phyloP scores from a whole-genome alignment of 768 basidiomycete species.

The Leccinum truebloodii region DNA sequence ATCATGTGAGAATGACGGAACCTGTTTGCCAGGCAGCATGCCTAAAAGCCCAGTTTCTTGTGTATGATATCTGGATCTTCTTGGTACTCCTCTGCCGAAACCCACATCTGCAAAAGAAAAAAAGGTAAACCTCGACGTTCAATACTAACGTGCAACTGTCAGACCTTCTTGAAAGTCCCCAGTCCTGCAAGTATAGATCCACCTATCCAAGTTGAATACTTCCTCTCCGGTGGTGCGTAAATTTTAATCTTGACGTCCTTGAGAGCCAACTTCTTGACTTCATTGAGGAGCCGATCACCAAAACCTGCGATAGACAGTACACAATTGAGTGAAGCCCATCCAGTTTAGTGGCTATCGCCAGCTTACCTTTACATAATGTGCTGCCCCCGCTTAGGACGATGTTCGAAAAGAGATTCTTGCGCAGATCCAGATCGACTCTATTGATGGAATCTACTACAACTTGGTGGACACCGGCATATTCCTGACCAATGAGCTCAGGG shows the following conservation, averaged over 20 bases:
- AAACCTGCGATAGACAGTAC: conserved; percentile 57
- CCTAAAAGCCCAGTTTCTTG: conserved; percentile 85
- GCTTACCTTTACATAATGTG: conserved; percentile 87
- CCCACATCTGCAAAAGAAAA: conserved; percentile 82
- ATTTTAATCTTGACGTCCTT: conserved; percentile 99
- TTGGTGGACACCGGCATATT: conserved; percentile 97
- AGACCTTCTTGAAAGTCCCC: conserved; percentile 96
- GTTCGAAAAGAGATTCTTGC: conserved; percentile 94
- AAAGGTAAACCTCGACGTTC: conserved; percentile 9
- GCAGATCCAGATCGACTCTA: conserved; percentile 92
- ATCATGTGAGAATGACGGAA: conserved; percentile 12
- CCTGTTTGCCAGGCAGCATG: conserved; percentile 16
- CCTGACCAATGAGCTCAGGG: conserved; percentile 93
- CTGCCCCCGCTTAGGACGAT: conserved; percentile 97
- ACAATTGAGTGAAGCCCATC: conserved; percentile 20
- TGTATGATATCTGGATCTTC: conserved; percentile 99
- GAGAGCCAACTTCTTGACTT: conserved; percentile 93
- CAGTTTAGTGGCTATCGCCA: conserved; percentile 3
- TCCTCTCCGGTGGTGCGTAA: conserved; percentile 98
- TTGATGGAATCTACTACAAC: conserved; percentile 98
- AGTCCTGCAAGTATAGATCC: conserved; percentile 95
- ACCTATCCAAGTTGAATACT: conserved; percentile 97
- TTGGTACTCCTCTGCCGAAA: conserved; percentile 98
- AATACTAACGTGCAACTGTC: conserved; percentile 2
- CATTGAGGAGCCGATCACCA: conserved; percentile 93